phyloP scores from a whole-genome alignment of 2,329 filamentous ascomycete species.

The Xylaria arbuscula region DNA sequence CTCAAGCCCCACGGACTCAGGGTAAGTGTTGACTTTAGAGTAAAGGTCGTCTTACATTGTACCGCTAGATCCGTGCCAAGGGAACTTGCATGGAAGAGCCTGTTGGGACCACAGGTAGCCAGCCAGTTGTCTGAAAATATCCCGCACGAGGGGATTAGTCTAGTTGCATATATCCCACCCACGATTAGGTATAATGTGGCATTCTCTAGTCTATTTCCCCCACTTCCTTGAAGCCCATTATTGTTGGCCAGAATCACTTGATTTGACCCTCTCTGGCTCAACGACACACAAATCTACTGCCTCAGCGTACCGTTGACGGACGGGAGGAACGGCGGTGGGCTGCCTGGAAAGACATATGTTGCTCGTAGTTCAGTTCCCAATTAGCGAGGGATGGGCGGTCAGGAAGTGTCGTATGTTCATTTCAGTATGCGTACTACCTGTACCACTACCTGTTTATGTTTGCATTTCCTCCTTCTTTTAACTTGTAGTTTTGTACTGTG shows the following conservation, averaged over 20 bases:
- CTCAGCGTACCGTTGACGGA: too few relatives aligned
- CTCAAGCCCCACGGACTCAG: background rate
- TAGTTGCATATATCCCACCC: conserved; percentile 16
- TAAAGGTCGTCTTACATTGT: background rate
- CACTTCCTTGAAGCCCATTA: too few relatives aligned
- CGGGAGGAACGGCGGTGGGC: too few relatives aligned
- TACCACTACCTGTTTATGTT: too few relatives aligned
- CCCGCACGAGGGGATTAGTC: conserved; percentile 19
- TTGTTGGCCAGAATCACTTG: too few relatives aligned
- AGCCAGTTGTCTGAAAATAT: conserved; percentile 13
- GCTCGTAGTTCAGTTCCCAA: background rate
- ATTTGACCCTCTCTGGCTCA: too few relatives aligned
- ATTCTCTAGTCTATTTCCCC: background rate
- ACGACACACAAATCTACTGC: too few relatives aligned
- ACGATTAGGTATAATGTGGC: background rate
- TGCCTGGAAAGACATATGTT: background rate
- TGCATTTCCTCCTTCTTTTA: too few relatives aligned
- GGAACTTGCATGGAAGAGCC: conserved; percentile 17
- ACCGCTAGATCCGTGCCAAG: conserved; percentile 15
- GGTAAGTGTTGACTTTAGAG: background rate
- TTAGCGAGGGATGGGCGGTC: too few relatives aligned
- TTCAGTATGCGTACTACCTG: too few relatives aligned
- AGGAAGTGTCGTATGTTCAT: too few relatives aligned
- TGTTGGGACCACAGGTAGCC: conserved; percentile 1
- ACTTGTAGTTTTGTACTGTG: too few relatives aligned